Evolutionary conservation across 2,329 filamentous ascomycete species (phyloP).

Genomic region (Elsinoe arachidis): DNA sequence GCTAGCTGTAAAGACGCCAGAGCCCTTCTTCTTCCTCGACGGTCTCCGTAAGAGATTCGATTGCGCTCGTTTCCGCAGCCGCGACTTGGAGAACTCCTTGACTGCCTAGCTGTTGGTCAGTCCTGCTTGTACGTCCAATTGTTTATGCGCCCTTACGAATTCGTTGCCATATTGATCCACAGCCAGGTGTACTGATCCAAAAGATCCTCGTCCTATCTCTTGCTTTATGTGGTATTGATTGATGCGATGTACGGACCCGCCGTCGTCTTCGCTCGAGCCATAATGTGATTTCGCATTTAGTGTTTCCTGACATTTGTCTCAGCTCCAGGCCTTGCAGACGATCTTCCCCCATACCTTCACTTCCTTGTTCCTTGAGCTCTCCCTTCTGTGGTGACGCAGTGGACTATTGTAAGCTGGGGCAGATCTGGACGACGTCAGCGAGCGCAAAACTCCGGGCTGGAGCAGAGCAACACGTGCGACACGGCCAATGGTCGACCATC

Average conservation of each 20-base stretch:
- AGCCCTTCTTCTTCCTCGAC: conserved; percentile 43
- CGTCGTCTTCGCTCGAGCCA: conserved; percentile 64
- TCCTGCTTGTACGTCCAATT: not conserved
- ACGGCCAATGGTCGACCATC: conserved; percentile 34
- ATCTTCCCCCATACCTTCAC: conserved; percentile 46
- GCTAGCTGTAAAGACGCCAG: conserved; percentile 40
- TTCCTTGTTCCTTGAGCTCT: conserved; percentile 50
- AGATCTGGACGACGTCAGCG: conserved; percentile 37
- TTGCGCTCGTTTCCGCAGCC: conserved; percentile 80
- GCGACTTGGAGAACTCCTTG: conserved; percentile 94
- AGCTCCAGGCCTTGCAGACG: conserved; percentile 8
- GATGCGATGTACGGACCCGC: conserved; percentile 78
- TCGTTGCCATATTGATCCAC: conserved; percentile 84
- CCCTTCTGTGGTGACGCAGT: conserved; percentile 56
- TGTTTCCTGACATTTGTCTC: conserved; percentile 57
- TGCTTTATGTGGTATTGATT: conserved; percentile 93
- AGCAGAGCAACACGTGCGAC: conserved; percentile 41
- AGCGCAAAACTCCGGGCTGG: conserved; percentile 1
- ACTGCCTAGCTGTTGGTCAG: conserved; percentile 58
- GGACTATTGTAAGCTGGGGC: conserved; percentile 52
- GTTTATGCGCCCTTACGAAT: conserved; percentile 58
- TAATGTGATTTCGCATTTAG: conserved; percentile 84
- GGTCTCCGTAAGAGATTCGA: conserved; percentile 72
- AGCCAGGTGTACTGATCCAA: conserved; percentile 84
- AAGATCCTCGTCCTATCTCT: conserved; percentile 94